Base-by-base conservation (phyloP, 2,329 filamentous ascomycete species). In the Penicillium corylophilum region DNA sequence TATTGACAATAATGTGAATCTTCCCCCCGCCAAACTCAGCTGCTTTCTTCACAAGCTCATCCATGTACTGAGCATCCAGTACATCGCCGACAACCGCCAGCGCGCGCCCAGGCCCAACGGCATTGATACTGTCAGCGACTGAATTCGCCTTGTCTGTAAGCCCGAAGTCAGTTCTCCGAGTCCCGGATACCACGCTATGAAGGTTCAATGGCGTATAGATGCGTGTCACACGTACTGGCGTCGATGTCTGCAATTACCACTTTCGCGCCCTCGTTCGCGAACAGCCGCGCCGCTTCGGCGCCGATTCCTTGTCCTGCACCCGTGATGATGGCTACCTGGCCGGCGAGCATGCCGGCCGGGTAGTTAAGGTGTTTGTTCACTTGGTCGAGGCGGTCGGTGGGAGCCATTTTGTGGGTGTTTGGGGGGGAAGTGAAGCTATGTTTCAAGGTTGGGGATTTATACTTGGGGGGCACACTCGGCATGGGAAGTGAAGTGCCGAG, bases 1-100 rank as follows among this genome's bases (percentile, higher is more conserved):
- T 95, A 74, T 95, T 95, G 53, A 95, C 88, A 50, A 95, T 87
- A 68, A 94, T 88, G 71, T 95, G 88, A 56, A 96, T 91, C 78
- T 95, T 95, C 65, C 90, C 90, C 58, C 81, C 77, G 52, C 91
- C 91, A 67, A 95, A 95, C 43, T 86, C 86, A 1, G 89, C 90
- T 0, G 90, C 81, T 65, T 85, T 83, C 67, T 85, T 78, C 23
- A 95, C 84, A n/a, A 95, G 81, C 9, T 79, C 75, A 54, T 83
- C 79, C 67, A 92, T 80, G 72, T 94, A 93, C 18, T 78, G 74
- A 42, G 83, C 77, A 67, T 89, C 81, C 20, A 90, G 80, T 67
- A 95, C 82, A 66, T 95, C 90, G 53, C 91, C 91, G 0, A 84
- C 77, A 0, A 94, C 85, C 2, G 87, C 83, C 46, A 92, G 78